Percentiles rank a stretch among this genome's conserved stretches.
These are phyloP conservation scores for Rostrohypoxylon terebratum DNA, from an alignment of 495 filamentous ascomycete species.

Conservation along the genomic window DNA sequence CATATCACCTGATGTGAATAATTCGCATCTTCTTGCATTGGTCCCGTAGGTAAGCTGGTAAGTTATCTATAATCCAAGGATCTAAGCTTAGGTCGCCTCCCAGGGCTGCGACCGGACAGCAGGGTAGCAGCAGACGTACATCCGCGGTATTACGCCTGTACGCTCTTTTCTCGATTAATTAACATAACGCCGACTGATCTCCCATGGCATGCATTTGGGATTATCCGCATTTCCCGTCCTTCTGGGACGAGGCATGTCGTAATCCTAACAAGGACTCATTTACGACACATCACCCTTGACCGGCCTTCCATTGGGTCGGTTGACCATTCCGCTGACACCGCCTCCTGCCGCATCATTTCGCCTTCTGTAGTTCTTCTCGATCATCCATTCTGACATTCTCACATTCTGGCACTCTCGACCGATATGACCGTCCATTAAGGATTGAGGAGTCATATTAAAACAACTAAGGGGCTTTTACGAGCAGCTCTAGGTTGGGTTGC, in stretches of 20 bases:
- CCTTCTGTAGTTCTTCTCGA: conserved; percentile 21
- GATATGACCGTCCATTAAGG: conserved; percentile 7
- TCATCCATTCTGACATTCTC: conserved; percentile 26
- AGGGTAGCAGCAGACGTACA: conserved; percentile 39
- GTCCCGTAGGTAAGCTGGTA: conserved; percentile 15
- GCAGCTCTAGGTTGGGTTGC: conserved; percentile 11
- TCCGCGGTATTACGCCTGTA: conserved; percentile 43
- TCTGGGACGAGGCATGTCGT: conserved; percentile 44
- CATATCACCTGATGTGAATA: conserved; percentile 48
- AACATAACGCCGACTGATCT: conserved; percentile 35
- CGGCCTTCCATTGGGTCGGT: conserved; percentile 42
- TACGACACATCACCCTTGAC: conserved; percentile 29
- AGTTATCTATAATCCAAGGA: conserved; percentile 41
- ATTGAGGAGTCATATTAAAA: neutral
- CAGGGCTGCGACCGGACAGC: conserved; percentile 29
- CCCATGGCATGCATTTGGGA: conserved; percentile 45
- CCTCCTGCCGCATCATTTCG: conserved; percentile 33
- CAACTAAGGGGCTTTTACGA: conserved; percentile 14
- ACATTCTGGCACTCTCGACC: neutral
- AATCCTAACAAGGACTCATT: conserved; percentile 31
- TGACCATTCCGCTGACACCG: conserved; percentile 47
- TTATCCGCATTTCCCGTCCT: conserved; percentile 46
- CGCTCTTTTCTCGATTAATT: conserved; percentile 32
- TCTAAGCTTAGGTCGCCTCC: conserved; percentile 38
- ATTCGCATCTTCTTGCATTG: conserved; percentile 42